A percentile compares a stretch with the other conserved stretches of the same genome.
These are phyloP conservation scores for Colletotrichum liriopes DNA, from an alignment of 2,329 filamentous ascomycete species.

Conservation along the genomic window DNA sequence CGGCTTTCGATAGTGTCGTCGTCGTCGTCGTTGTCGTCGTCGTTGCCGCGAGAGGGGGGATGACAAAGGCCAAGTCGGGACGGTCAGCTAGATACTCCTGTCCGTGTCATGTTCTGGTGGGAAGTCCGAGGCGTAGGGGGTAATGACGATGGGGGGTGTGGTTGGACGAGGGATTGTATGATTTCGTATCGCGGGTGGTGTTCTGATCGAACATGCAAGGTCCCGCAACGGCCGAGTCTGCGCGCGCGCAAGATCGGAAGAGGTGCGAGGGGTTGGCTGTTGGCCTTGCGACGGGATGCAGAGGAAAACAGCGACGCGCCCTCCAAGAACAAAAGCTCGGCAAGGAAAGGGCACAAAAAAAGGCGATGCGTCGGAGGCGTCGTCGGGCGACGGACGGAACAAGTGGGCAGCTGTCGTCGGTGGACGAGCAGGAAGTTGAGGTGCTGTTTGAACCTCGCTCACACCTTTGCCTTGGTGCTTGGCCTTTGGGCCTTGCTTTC, in stretches of 20 bases:
- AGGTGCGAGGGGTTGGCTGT: not conserved
- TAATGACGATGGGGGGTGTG: not conserved
- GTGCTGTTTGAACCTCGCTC: constrained; percentile 2
- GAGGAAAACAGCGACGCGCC: not conserved
- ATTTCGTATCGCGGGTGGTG: constrained; percentile 3
- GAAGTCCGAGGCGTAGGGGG: constrained; percentile 7
- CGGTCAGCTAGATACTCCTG: constrained; percentile 34
- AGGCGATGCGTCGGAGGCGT: constrained; percentile 18
- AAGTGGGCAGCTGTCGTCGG: constrained; percentile 30
- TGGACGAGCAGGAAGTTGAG: not conserved
- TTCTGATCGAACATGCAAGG: constrained; percentile 8
- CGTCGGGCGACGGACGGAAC: constrained; percentile 30
- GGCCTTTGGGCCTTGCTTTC: too few species aligned
- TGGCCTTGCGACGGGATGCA: not conserved
- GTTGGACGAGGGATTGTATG: constrained; percentile 1
- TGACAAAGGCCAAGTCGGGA: constrained; percentile 1
- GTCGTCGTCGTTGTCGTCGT: constrained; percentile 8
- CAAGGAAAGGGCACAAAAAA: not conserved
- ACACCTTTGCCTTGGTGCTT: too few species aligned
- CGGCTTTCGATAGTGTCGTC: constrained; percentile 4
- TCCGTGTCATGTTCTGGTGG: constrained; percentile 31
- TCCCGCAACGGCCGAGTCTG: constrained; percentile 13
- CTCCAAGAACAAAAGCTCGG: not conserved
- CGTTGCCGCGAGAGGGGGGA: constrained; percentile 1
- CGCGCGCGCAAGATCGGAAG: constrained; percentile 11